Evolutionary conservation across 169 alveolate species (phyloP), one percentile per base, ranked within the genome.

Genomic region (Eimeria acervulina): DNA sequence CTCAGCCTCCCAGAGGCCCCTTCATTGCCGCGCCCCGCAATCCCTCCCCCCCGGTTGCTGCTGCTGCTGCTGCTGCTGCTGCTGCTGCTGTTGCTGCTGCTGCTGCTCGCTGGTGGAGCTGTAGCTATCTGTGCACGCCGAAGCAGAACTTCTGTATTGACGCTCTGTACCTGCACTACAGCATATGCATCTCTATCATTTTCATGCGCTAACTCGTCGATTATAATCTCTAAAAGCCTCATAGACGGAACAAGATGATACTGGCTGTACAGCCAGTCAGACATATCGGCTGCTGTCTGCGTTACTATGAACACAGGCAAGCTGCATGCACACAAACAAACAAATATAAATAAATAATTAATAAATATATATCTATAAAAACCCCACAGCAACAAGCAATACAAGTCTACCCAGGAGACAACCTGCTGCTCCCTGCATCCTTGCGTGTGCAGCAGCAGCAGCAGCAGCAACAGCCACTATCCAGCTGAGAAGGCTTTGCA

Each of bases 221-320:
- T 78, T 13, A 78, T 40, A 2, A 4, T 40, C 33, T 78, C 88
- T 28, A 78, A 3, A 23, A 78, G 55, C 12, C 88, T 55, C 12
- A 78, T 7, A 10, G 88, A 42, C 6, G 88, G 88, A 2, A 78
- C 63, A 55, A 78, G 38, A 28, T 78, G 88, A 28, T 78, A 78
- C 88, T 55, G 55, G 7, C 63, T 78, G 63, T 78, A 78, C 66
- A 78, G 88, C 88, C 88, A 78, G 63, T 78, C 88, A 47, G 63
- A 38, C 33, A 78, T n/a, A 19, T 78, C 88, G 36, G 38, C 88
- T 55, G 26, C 51, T 42, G 88, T 78, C 63, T 78, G 63, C 63
- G 88, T 78, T 28, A 40, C 61, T 47, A 78, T 78, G 63, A 78
- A 78, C 7, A 78, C 61, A 15, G 88, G 88, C 88, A 78, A 21